Percentiles rank a stretch among this genome's conserved stretches.
phyloP scores from a whole-genome alignment of 2,329 filamentous ascomycete species.

The Aspergillus pseudoterreus region DNA sequence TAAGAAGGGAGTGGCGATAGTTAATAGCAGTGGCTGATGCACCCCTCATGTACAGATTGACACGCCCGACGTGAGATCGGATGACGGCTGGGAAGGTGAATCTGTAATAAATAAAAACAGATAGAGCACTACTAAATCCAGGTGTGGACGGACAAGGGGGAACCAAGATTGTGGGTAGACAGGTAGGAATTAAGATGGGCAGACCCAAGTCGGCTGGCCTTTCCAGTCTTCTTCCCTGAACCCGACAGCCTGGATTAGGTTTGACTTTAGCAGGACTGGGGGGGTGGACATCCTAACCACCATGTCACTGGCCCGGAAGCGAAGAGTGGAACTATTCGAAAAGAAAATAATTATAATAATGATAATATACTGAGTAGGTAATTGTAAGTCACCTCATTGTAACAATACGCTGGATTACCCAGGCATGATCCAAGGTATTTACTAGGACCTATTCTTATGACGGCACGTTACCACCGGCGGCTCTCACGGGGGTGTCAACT shows the following conservation, averaged over 20 bases:
- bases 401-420: background rate
- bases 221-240: constrained; percentile 14
- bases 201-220: constrained; percentile 6
- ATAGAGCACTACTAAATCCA: constrained; percentile 5
- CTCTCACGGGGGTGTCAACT: background rate
- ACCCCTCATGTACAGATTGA: background rate
- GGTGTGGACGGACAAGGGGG: constrained; percentile 7
- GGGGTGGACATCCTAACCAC: constrained; percentile 20
- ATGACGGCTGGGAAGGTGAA: constrained; percentile 1
- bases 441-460: no score
- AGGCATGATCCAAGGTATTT: no score
- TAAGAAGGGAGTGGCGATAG: background rate
- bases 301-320: constrained; percentile 9
- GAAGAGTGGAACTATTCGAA: background rate
- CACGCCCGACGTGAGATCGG: background rate
- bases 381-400: background rate
- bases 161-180: constrained; percentile 7
- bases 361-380: no score
- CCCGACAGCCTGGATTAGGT: constrained; percentile 38
- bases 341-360: background rate
- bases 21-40: background rate
- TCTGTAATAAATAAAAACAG: constrained; percentile 1
- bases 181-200: constrained; percentile 2
- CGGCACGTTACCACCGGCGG: no score
- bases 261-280: constrained; percentile 30